Evolutionary conservation across 208 protist genomes (phyloP), one percentile per base, ranked within the genome.

Genomic region (Novymonas esmeraldas): DNA sequence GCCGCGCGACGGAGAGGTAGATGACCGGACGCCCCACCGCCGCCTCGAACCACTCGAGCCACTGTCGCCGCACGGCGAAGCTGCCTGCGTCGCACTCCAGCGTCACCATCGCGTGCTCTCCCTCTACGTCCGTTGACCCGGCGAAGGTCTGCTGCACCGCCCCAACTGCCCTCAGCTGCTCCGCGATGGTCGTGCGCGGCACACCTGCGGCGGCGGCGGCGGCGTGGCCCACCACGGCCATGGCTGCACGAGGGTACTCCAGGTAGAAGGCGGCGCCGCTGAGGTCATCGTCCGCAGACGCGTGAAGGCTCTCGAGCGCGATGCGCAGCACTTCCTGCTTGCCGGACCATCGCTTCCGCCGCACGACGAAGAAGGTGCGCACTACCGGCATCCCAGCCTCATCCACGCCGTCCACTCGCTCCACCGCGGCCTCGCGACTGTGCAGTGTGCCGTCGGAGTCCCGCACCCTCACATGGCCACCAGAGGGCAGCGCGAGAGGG

Each of bases 31-130:
- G 69, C 41, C 57, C 59, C 49, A 78, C 24, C n/a, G 73, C 34
- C 34, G 66, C 16, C 52, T 86, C 77, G 46, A 84, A 61, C 78
- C 74, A 86, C 58, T 64, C 78, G 31, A 90, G 64, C 84, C 84
- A 82, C 60, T 71, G 62, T 3, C 63, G 57, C 13, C 74, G 75
- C 9, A 59, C 39, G 0, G 56, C 39, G 31, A 74, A 76, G 60
- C 69, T 82, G 22, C 76, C 76, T 16, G 78, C 57, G 36, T 78
- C 61, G 18, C 78, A 66, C 63, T 82, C 69, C 49, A 77, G 48
- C 20, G 70, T 78, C 49, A 76, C 58, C 20, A 20, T 41, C 29
- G 16, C 20, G 18, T 36, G 31, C 24, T 20, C 16, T 6, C 13
- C 58, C 3, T 13, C 42, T 18, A 38, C 3, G n/a, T 55, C 42